Percentiles rank a stretch among this genome's conserved stretches.
phyloP scores from a whole-genome alignment of 306 rosid species.

The Prosopis cineraria region DNA sequence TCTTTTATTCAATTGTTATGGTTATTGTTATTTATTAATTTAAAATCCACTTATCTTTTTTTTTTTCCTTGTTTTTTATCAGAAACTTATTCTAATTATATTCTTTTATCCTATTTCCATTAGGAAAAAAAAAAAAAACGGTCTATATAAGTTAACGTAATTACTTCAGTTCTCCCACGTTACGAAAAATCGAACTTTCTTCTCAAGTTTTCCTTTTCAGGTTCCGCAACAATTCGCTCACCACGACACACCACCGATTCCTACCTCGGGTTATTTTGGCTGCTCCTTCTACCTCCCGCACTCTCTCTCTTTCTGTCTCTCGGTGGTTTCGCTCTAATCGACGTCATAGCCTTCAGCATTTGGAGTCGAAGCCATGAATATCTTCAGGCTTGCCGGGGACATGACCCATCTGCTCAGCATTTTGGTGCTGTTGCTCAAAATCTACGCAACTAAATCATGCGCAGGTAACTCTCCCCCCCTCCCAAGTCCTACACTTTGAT shows the following conservation, averaged over 20 bases:
- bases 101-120: no score
- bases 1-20: no score
- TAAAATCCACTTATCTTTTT: neutral
- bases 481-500: neutral
- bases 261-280: neutral
- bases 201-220: neutral
- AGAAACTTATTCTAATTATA: no score
- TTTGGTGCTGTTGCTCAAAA: constrained; percentile 87
- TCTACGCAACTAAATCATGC: constrained; percentile 95
- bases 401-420: constrained; percentile 91
- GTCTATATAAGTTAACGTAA: neutral
- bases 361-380: constrained; percentile 59
- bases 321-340: constrained; percentile 19
- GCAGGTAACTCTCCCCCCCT: constrained; percentile 49
- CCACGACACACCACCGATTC: constrained; percentile 3
- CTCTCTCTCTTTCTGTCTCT: constrained; percentile 12
- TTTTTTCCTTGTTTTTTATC: no score
- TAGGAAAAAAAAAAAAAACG: fast-evolving
- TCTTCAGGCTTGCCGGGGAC: constrained; percentile 95
- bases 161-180: neutral
- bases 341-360: constrained; percentile 33
- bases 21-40: no score
- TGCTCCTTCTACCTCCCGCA: neutral
- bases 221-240: neutral
- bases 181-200: neutral